Evolutionary conservation across 768 basidiomycete species (phyloP), one percentile per base, ranked within the genome.

Genomic region (Collybia sp.): DNA sequence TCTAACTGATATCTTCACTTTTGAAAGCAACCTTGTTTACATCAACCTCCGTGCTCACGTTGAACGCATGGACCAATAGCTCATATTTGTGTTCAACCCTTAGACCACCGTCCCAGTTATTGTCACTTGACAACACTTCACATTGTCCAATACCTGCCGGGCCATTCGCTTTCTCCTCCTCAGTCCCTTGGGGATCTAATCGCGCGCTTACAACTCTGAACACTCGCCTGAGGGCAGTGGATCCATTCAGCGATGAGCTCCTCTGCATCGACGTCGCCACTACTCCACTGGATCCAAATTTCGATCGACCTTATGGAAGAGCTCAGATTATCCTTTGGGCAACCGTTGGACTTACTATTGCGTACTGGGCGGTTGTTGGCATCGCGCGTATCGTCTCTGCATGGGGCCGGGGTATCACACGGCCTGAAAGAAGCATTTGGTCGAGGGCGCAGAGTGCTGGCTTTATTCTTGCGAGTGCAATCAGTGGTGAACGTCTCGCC

Each of bases 401-500:
- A 0, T 93, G 89, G 90, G 76, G 82, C 30, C 74, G 91, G 50
- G 87, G 86, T 31, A 66, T 76, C 12, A 67, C 78, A 35, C 69
- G 83, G 57, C 72, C 77, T 25, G 79, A 79, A 35, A 68, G 73
- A 30, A 79, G 85, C 20, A 48, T 85, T 44, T 82, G 88, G 84
- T 66, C 80, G 38, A 76, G 84, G 57, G 72, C 88, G 12, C 85
- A 93, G 58, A 88, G 88, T 64, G 82, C 81, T 6, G 90, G 93
- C 5, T 91, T 91, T 55, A 85, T 97, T 55, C 67, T 95, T 34
- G 88, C 92, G 15, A 94, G 93, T 65, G 92, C 93, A 0, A 80
- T 95, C 54, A 93, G 93, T 45, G 96, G 95, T 5, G 93, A 94
- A 61, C 77, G 88, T 32, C 72, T 98, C 32, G 82, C 91, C 3